Evolutionary conservation across 768 basidiomycete genomes (phyloP).

Genomic region (Suillus subaureus): DNA sequence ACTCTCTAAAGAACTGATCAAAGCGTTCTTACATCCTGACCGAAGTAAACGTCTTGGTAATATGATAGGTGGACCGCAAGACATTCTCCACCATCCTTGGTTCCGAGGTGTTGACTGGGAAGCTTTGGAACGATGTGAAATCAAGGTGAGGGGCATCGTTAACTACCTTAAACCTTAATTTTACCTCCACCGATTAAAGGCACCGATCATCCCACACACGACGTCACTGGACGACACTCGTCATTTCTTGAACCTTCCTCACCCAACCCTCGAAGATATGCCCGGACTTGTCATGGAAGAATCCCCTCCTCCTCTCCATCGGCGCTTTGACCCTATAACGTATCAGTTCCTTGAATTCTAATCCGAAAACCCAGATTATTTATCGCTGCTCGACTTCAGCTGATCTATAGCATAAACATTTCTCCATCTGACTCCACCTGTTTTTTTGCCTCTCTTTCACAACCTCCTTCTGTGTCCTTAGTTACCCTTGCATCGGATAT

Average conservation of each 20-base stretch:
- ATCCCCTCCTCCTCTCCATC: constrained; percentile 55
- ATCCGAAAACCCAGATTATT: constrained; percentile 21
- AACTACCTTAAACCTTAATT: constrained; percentile 3
- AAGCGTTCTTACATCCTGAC: constrained; percentile 88
- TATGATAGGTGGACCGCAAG: constrained; percentile 88
- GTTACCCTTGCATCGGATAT: constrained; percentile 5
- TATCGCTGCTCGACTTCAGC: constrained; percentile 13
- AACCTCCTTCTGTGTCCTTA: constrained; percentile 10
- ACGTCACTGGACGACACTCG: constrained; percentile 82
- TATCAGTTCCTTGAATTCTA: constrained; percentile 81
- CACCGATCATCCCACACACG: constrained; percentile 84
- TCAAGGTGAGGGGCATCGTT: constrained; percentile 58
- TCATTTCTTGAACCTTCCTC: constrained; percentile 79
- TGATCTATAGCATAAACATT: constrained; percentile 30
- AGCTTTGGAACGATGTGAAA: constrained; percentile 82
- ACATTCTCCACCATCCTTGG: constrained; percentile 92
- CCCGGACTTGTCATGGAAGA: constrained; percentile 76
- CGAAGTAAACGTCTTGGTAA: constrained; percentile 91
- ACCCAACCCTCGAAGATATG: constrained; percentile 77
- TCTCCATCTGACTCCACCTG: constrained; percentile 9
- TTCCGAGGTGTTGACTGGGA: constrained; percentile 95
- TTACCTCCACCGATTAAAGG: constrained; percentile 45
- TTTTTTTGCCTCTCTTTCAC: neutral
- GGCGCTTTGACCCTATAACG: constrained; percentile 65
- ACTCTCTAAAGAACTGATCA: constrained; percentile 86